These are phyloP conservation scores for Zygoascus hellenicus DNA, from an alignment of 1,139 yeast species.

Conservation along the genomic window DNA sequence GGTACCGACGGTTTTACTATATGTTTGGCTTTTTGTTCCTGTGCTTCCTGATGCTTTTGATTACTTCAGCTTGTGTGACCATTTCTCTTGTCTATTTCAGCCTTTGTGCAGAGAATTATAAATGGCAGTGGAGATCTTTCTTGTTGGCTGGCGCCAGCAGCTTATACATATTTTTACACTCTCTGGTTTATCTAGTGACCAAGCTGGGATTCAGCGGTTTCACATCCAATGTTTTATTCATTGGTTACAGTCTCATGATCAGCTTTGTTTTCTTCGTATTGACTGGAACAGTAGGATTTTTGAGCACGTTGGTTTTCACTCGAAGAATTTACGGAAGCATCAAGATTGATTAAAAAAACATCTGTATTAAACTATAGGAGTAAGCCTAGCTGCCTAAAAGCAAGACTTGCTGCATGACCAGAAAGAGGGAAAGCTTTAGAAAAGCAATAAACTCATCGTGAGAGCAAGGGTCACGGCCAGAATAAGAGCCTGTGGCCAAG, in stretches of 20 bases:
- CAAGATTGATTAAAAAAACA: conserved; percentile 59
- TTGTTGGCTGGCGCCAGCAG: conserved; percentile 89
- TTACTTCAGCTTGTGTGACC: conserved; percentile 79
- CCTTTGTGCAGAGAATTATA: conserved; percentile 84
- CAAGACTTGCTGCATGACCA: too few relatives aligned
- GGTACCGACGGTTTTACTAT: conserved; percentile 92
- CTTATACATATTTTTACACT: conserved; percentile 75
- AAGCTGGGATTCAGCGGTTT: conserved; percentile 68
- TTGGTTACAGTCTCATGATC: conserved; percentile 78
- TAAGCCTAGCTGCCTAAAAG: too few relatives aligned
- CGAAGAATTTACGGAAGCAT: conserved; percentile 76
- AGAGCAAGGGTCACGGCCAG: too few relatives aligned
- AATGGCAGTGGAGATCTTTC: conserved; percentile 96
- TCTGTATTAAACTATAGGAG: too few relatives aligned
- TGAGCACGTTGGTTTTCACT: conserved; percentile 68
- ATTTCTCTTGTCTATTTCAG: conserved; percentile 77
- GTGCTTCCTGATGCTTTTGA: conserved; percentile 73
- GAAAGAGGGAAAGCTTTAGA: too few relatives aligned
- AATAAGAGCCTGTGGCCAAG: too few relatives aligned
- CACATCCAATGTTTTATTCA: conserved; percentile 68
- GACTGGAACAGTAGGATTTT: conserved; percentile 85
- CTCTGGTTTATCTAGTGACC: conserved; percentile 47
- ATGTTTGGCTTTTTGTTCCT: conserved; percentile 96
- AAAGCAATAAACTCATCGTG: too few relatives aligned
- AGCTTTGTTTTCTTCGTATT: conserved; percentile 69